These are phyloP conservation scores for Aspergillus sp. DNA, from an alignment of 2,329 filamentous ascomycete genomes.

Conservation along the genomic window DNA sequence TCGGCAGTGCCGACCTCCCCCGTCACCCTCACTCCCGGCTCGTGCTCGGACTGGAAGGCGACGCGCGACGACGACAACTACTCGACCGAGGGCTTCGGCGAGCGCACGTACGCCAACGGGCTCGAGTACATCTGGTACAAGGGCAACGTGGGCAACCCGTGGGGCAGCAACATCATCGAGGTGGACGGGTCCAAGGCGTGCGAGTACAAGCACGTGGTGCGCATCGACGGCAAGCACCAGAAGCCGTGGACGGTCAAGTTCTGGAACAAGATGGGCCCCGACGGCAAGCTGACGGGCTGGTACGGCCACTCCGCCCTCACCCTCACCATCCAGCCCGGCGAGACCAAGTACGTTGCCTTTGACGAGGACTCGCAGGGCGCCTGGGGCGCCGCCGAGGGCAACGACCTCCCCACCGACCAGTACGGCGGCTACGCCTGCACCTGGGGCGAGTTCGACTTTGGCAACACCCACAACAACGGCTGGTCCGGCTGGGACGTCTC, in stretches of 20 bases:
- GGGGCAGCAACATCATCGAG: constrained; percentile 42
- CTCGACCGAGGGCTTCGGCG: constrained; percentile 33
- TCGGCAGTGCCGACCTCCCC: constrained; percentile 14
- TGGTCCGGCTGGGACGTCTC: constrained; percentile 43
- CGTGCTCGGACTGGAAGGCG: constrained; percentile 23
- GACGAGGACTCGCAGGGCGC: constrained; percentile 38
- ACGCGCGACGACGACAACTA: constrained; percentile 21
- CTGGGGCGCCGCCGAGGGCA: constrained; percentile 31
- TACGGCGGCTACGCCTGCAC: constrained; percentile 36
- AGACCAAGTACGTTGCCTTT: constrained; percentile 38
- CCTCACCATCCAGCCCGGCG: constrained; percentile 29
- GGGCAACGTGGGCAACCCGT: constrained; percentile 38
- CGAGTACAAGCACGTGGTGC: constrained; percentile 37
- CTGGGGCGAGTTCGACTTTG: constrained; percentile 44
- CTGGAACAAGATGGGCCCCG: constrained; percentile 41
- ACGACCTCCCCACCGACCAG: constrained; percentile 24
- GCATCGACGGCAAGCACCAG: constrained; percentile 29
- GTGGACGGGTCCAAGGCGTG: constrained; percentile 31
- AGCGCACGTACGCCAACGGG: constrained; percentile 15
- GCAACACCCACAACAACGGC: constrained; percentile 27
- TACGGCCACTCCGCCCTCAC: constrained; percentile 33
- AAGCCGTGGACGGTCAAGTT: constrained; percentile 38
- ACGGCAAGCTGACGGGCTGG: constrained; percentile 33
- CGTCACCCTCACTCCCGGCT: constrained; percentile 8
- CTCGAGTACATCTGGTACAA: constrained; percentile 25